These are phyloP conservation scores for Leishmania braziliensis DNA, from an alignment of 208 protist genomes.

Conservation along the genomic window DNA sequence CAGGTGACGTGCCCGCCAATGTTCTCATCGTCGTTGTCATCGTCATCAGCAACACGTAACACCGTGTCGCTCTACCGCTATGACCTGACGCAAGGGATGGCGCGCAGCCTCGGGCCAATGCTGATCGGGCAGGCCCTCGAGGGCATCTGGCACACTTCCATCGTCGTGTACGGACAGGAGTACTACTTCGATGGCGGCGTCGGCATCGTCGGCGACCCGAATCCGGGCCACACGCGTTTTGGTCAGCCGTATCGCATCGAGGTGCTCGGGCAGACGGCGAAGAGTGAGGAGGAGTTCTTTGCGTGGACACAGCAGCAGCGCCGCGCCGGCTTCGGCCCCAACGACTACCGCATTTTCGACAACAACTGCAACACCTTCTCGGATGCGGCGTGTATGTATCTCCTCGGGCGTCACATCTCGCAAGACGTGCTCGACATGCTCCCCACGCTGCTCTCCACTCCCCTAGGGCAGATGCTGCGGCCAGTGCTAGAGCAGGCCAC, in stretches of 20 bases:
- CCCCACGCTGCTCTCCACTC: slow-evolving; percentile 68
- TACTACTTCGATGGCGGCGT: slow-evolving; percentile 94
- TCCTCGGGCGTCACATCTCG: slow-evolving; percentile 66
- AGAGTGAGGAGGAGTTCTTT: slow-evolving; percentile 64
- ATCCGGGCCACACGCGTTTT: slow-evolving; percentile 80
- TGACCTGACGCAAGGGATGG: slow-evolving; percentile 93
- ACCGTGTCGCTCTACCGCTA: slow-evolving; percentile 92
- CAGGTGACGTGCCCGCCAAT: neutral
- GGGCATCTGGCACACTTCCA: slow-evolving; percentile 94
- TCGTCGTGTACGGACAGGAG: slow-evolving; percentile 92
- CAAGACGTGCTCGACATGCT: slow-evolving; percentile 83
- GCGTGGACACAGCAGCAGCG: slow-evolving; percentile 46
- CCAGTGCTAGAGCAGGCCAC: slow-evolving; percentile 81
- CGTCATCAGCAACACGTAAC: slow-evolving; percentile 13
- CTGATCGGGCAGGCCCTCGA: slow-evolving; percentile 90
- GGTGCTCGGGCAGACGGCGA: slow-evolving; percentile 57
- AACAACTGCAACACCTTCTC: slow-evolving; percentile 96
- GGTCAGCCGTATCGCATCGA: slow-evolving; percentile 66
- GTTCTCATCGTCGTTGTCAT: neutral
- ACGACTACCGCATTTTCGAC: slow-evolving; percentile 88
- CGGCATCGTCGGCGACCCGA: slow-evolving; percentile 50
- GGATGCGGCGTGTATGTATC: slow-evolving; percentile 72
- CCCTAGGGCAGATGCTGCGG: slow-evolving; percentile 80
- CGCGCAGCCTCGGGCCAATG: slow-evolving; percentile 58
- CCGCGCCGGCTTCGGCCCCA: slow-evolving; percentile 52